Evolutionary conservation across 1,284 basidiomycete species (phyloP).

Genomic region (Ceratobasidium sp.): DNA sequence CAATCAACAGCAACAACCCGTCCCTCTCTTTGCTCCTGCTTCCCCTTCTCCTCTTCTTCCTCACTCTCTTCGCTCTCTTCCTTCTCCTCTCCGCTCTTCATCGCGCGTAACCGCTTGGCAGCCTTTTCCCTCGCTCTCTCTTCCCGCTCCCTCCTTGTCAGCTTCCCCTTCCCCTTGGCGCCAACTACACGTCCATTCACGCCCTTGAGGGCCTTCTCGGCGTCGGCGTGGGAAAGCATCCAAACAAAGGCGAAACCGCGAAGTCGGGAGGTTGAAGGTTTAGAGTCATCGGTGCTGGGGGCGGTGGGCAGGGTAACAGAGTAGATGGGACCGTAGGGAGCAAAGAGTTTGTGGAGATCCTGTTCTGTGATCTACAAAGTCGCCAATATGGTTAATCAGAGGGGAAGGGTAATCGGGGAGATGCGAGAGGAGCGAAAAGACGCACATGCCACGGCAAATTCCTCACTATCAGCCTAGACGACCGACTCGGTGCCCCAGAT

Average conservation of each 20-base stretch:
- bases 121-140: slow-evolving; percentile 54
- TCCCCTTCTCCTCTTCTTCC: slow-evolving; percentile 57
- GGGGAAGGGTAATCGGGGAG: not conserved
- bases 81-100: slow-evolving; percentile 56
- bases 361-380: slow-evolving; percentile 77
- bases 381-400: slow-evolving; percentile 3
- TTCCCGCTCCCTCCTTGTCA: slow-evolving; percentile 58
- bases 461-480: slow-evolving; percentile 90
- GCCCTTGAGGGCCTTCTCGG: slow-evolving; percentile 84
- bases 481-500: slow-evolving; percentile 67
- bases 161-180: slow-evolving; percentile 78
- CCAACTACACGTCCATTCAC: slow-evolving; percentile 76
- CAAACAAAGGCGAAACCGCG: slow-evolving; percentile 97
- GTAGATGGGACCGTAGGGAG: slow-evolving; percentile 90
- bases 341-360: slow-evolving; percentile 89
- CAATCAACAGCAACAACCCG: slow-evolving; percentile 94
- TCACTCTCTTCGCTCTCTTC: slow-evolving; percentile 57
- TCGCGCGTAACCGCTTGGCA: slow-evolving; percentile 57
- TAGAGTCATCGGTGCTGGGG: slow-evolving; percentile 46
- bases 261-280: slow-evolving; percentile 60
- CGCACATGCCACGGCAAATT: slow-evolving; percentile 82
- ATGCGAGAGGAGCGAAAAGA: slow-evolving; percentile 8
- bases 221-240: slow-evolving; percentile 90
- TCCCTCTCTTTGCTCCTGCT: slow-evolving; percentile 59
- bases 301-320: slow-evolving; percentile 83